Base-by-base conservation (phyloP, 768 basidiomycete species). In the Termitomyces sp. region DNA sequence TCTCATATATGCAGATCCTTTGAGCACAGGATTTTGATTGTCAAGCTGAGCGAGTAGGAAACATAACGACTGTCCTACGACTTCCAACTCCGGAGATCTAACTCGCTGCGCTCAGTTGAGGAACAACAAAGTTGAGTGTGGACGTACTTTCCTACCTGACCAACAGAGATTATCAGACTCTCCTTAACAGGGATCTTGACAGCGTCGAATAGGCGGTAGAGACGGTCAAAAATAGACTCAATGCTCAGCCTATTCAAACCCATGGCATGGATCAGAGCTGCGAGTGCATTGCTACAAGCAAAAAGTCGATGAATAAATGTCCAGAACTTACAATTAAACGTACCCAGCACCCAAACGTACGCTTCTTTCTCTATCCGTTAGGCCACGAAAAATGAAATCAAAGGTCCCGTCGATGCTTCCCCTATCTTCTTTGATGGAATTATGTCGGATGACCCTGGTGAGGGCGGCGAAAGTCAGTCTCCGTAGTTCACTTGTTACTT, bases 271-370 rank as follows among this genome's bases (percentile, higher is more conserved):
- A 84, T 64, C 6, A 86, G 65, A 14, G 78, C 76, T 10, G 72
- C 75, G 10, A 87, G 64, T 5, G 79, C 76, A 61, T 78, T 78
- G 5, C 83, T 85, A 60, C 37, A 31, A 47, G 57, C 32, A 36
- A 54, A 42, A 18, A 60, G 32, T 58, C 53, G 34, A 29, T 27
- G 34, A 3, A 42, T 26, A 41, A 18, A 34, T 4, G 32, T 26
- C 29, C 6, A 24, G 34, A 47, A 32, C 5, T 31, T 31, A 46
- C 10, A 31, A 10, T 16, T 16, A 13, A n/a, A 61, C 82, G 62
- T 69, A 91, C 90, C 90, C 90, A 52, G 90, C 86, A 60, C 76
- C 73, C 16, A 92, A 66, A 37, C 90, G 79, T 22, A 85, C 81
- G 42, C 75, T 77, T 55, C 90, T 77, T 60, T 87, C 79, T 39